These are phyloP conservation scores for Spirogloea muscicola DNA, from an alignment of 139 green algal genomes.

Conservation along the genomic window DNA sequence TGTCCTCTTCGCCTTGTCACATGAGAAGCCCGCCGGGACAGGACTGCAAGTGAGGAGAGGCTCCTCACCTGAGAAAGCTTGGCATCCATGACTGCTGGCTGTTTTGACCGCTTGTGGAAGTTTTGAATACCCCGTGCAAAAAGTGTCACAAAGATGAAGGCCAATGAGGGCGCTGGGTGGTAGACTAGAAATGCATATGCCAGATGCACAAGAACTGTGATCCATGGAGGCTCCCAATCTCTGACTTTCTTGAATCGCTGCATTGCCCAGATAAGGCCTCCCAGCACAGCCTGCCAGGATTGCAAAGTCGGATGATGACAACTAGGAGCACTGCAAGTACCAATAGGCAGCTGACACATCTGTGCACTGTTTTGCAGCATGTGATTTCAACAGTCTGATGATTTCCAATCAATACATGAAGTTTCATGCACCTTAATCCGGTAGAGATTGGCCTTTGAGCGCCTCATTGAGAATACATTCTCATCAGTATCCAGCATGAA, in stretches of 20 bases:
- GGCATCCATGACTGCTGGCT: constrained; percentile 16
- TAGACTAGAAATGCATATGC: background rate
- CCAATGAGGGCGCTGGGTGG: background rate
- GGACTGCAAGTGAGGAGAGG: background rate
- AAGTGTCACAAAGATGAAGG: constrained; percentile 19
- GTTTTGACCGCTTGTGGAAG: background rate
- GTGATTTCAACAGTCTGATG: no score
- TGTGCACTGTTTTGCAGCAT: no score
- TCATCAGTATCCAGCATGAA: constrained; percentile 22
- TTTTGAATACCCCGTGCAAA: background rate
- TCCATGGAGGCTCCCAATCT: background rate
- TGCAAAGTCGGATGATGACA: background rate
- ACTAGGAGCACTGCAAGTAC: no score
- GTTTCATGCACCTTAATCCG: constrained; percentile 16
- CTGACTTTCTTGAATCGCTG: constrained; percentile 1
- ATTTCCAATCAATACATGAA: background rate
- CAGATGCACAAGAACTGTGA: constrained; percentile 2
- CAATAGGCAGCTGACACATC: no score
- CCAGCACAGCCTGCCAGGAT: background rate
- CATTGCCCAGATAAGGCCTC: background rate
- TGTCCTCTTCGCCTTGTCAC: no score
- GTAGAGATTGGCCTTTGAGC: constrained; percentile 10
- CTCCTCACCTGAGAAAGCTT: background rate
- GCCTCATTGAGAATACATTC: constrained; percentile 11
- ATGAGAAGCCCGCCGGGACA: no score